These are phyloP conservation scores for Cyberlindnera mrakii DNA, from an alignment of 805 yeast species.

Conservation along the genomic window DNA sequence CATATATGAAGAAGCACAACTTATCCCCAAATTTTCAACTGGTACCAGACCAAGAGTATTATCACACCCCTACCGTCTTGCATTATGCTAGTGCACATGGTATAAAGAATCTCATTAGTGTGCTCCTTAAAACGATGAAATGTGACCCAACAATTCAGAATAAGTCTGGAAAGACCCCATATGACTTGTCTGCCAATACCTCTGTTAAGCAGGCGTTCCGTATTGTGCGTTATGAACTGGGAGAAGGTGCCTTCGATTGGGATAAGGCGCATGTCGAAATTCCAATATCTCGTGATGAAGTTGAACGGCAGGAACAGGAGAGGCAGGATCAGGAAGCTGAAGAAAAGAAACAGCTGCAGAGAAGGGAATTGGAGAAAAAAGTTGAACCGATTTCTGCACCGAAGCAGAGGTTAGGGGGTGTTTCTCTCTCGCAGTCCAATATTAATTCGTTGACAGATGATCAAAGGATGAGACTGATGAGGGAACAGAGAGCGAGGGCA, in stretches of 20 bases:
- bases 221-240: slow-evolving; percentile 57
- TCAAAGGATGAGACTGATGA: slow-evolving; percentile 72
- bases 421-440: slow-evolving; percentile 32
- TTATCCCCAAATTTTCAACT: slow-evolving; percentile 48
- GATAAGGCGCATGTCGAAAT: slow-evolving; percentile 54
- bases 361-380: slow-evolving; percentile 36
- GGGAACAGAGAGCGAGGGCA: slow-evolving; percentile 94
- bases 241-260: slow-evolving; percentile 74
- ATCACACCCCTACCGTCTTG: slow-evolving; percentile 62
- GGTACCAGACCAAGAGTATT: slow-evolving; percentile 47
- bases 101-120: slow-evolving; percentile 55
- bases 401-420: slow-evolving; percentile 31
- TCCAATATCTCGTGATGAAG: slow-evolving; percentile 49
- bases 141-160: slow-evolving; percentile 63
- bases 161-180: slow-evolving; percentile 55
- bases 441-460: slow-evolving; percentile 62
- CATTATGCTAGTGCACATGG: slow-evolving; percentile 74
- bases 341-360: slow-evolving; percentile 36
- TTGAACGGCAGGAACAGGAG: slow-evolving; percentile 36
- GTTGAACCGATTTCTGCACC: slow-evolving; percentile 24
- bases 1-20: slow-evolving; percentile 53
- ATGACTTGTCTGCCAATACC: slow-evolving; percentile 50
- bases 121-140: slow-evolving; percentile 55
- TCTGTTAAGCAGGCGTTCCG: slow-evolving; percentile 55
- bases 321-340: slow-evolving; percentile 30